Base-by-base conservation (phyloP, 2,329 filamentous ascomycete genomes). In the Penicillium sclerotigenum region DNA sequence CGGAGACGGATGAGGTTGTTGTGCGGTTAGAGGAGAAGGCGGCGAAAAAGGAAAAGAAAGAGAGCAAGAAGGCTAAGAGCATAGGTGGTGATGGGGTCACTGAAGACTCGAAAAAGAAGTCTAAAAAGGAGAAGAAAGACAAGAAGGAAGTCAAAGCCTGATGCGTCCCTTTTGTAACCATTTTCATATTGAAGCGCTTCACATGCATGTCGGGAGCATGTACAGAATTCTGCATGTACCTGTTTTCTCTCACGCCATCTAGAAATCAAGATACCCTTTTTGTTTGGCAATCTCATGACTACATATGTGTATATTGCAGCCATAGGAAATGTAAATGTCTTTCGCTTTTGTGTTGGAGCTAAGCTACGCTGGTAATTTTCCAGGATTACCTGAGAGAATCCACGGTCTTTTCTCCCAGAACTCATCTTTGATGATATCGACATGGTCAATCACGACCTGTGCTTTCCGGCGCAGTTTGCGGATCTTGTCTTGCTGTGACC, bases 371-470 rank as follows among this genome's bases (percentile, higher is more conserved):
- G 86, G 86, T 64, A 87, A 78, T 67, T 83, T 87, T 22, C 88
- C 88, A 5, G 87, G 87, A 72, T 85, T 88, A 61, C 88, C 87
- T 1, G 87, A 89, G 51, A 92, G 71, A 54, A 94, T 80, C 90
- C 92, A 97, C 1, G 92, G 91, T 69, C 92, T 81, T 66, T 81
- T 82, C 61, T 90, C 82, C 94, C 94, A 99, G 70, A 99, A 99
- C 4, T 90, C 89, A 73, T 97, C 90, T 66, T 89, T 91, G 75
- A 99, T 97, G 66, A 99, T 89, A 75, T 99, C 94, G 57, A 94
- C 76, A 77, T 97, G 91, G 69, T 92, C 87, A 36, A 95, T 81
- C 34, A 90, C 83, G 43, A 99, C 86, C 49, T 82, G 82, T 0
- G 91, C 92, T 73, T 96, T 97, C 57, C 83, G 81, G 52, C 88